A percentile compares a stretch with the other conserved stretches of the same genome.
These are phyloP conservation scores for Tephrocybe rancida DNA, from an alignment of 768 basidiomycete species.

Conservation along the genomic window DNA sequence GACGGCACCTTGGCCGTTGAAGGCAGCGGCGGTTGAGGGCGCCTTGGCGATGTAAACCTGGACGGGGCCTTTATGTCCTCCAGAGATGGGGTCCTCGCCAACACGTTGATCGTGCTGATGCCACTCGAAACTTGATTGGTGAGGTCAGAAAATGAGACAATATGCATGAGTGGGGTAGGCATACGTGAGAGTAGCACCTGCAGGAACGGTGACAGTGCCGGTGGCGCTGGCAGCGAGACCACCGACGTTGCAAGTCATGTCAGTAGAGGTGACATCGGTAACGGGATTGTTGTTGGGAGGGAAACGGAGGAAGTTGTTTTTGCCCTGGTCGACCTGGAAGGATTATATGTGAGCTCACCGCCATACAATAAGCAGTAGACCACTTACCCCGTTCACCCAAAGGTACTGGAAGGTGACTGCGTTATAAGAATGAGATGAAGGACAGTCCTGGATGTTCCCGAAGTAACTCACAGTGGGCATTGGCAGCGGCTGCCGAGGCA, in stretches of 20 bases:
- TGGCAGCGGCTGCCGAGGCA: slow-evolving; percentile 28
- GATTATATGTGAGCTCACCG: slow-evolving; percentile 20
- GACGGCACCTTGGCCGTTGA: slow-evolving; percentile 50
- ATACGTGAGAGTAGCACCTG: slow-evolving; percentile 46
- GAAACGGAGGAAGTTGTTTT: slow-evolving; percentile 46
- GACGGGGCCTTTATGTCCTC: slow-evolving; percentile 52
- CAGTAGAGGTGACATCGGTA: slow-evolving; percentile 55
- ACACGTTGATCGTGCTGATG: slow-evolving; percentile 56
- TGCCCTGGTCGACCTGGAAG: slow-evolving; percentile 44
- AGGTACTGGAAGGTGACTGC: slow-evolving; percentile 58
- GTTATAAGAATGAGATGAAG: slow-evolving; percentile 20
- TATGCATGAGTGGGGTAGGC: slow-evolving; percentile 31
- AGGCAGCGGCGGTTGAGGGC: slow-evolving; percentile 43
- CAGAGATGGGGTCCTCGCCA: slow-evolving; percentile 52
- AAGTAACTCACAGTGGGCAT: slow-evolving; percentile 40
- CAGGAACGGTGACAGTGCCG: slow-evolving; percentile 40
- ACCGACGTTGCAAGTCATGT: slow-evolving; percentile 55
- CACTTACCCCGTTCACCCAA: slow-evolving; percentile 47
- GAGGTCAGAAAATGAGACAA: slow-evolving; percentile 24
- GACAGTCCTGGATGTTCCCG: slow-evolving; percentile 42
- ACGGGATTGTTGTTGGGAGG: slow-evolving; percentile 58
- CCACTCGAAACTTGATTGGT: slow-evolving; percentile 47
- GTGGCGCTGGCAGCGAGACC: slow-evolving; percentile 44
- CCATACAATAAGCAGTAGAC: slow-evolving; percentile 9
- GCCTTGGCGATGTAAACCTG: slow-evolving; percentile 56